These are phyloP conservation scores for Microbotryum lychnidis-dioicae DNA, from an alignment of 1,284 basidiomycete species.

Conservation along the genomic window DNA sequence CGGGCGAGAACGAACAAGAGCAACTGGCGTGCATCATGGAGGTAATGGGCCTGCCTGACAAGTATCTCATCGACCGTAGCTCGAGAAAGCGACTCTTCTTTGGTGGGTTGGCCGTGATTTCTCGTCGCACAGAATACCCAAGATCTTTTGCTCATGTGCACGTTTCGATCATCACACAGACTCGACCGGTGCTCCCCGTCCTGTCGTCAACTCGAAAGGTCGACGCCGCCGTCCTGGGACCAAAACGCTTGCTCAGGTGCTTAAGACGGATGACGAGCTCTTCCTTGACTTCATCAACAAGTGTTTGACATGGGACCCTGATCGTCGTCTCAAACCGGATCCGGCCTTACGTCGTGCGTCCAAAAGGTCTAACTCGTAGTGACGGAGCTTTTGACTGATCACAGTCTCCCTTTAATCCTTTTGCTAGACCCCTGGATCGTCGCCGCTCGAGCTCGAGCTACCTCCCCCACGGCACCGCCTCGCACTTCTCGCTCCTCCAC, in stretches of 20 bases:
- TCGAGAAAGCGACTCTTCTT: constrained; percentile 94
- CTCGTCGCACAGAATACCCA: too few relatives aligned
- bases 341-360: constrained; percentile 51
- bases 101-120: constrained; percentile 38
- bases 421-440: constrained; percentile 11
- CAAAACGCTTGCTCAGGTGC: constrained; percentile 78
- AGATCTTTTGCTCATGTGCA: constrained; percentile 1
- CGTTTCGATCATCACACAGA: constrained; percentile 49
- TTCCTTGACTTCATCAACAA: constrained; percentile 82
- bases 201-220: constrained; percentile 94
- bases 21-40: constrained; percentile 99
- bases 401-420: too few relatives aligned
- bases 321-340: constrained; percentile 88
- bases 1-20: constrained; percentile 98
- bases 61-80: constrained; percentile 87
- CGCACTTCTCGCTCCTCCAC: constrained; percentile 8
- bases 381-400: background rate
- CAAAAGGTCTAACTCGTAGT: background rate
- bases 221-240: constrained; percentile 80
- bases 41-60: constrained; percentile 88
- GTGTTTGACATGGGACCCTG: constrained; percentile 96
- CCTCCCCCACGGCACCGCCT: constrained; percentile 4
- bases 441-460: constrained; percentile 7
- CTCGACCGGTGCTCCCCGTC: constrained; percentile 79
- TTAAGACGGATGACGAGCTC: constrained; percentile 79